A percentile compares a stretch with the other conserved stretches of the same genome.
These are phyloP conservation scores for Termitomyces sp. DNA, from an alignment of 768 basidiomycete species.

Conservation along the genomic window DNA sequence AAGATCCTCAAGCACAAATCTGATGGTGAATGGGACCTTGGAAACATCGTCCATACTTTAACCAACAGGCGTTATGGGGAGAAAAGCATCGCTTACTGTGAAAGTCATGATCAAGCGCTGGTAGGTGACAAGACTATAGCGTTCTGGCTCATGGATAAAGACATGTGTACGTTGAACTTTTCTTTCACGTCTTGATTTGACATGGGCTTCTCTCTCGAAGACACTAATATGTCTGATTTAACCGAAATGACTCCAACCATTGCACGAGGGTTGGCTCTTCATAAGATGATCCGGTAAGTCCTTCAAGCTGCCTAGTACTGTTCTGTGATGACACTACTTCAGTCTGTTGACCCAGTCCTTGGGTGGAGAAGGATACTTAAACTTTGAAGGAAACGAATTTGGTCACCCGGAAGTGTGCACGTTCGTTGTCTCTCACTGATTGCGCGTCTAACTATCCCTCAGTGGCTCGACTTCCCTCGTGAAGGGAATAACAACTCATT, in stretches of 20 bases:
- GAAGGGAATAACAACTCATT: slow-evolving; percentile 94
- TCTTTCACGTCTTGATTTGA: not conserved
- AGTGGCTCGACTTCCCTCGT: slow-evolving; percentile 99
- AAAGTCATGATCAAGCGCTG: slow-evolving; percentile 96
- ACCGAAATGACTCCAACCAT: slow-evolving; percentile 78
- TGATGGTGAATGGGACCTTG: slow-evolving; percentile 88
- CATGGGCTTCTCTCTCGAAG: slow-evolving; percentile 28
- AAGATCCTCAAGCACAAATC: slow-evolving; percentile 90
- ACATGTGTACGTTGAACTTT: slow-evolving; percentile 77
- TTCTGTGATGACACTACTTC: not conserved
- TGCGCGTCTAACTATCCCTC: slow-evolving; percentile 2
- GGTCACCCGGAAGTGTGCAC: slow-evolving; percentile 88
- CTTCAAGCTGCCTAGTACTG: slow-evolving; percentile 7
- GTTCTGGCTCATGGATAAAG: slow-evolving; percentile 99
- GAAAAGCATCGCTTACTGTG: slow-evolving; percentile 88
- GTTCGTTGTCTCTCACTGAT: not conserved
- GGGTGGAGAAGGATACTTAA: slow-evolving; percentile 96
- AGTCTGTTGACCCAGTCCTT: slow-evolving; percentile 88
- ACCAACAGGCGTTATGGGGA: slow-evolving; percentile 87
- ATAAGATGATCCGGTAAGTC: slow-evolving; percentile 92
- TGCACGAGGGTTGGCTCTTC: slow-evolving; percentile 84
- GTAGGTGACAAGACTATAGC: slow-evolving; percentile 99
- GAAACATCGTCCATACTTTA: slow-evolving; percentile 81
- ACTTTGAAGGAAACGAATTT: slow-evolving; percentile 98
- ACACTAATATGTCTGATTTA: slow-evolving; percentile 92